Conservation (phyloP, 345 rosid species). For the Citrus hindsii region DNA sequence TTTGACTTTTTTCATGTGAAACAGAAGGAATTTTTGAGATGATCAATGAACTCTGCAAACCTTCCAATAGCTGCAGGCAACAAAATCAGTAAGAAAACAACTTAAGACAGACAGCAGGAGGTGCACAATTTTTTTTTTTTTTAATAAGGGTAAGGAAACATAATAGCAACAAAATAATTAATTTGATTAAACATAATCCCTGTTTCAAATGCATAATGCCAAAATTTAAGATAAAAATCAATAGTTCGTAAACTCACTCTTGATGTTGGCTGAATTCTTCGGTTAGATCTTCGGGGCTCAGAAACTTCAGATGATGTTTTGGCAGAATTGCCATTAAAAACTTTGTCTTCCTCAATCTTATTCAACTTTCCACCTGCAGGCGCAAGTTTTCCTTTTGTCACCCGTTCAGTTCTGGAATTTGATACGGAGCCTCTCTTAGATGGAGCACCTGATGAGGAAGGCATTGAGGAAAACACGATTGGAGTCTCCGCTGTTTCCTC, state of each 20-base stretch:
- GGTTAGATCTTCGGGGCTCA: slow-evolving; percentile 93
- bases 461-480: slow-evolving; percentile 44
- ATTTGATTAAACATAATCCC: background rate
- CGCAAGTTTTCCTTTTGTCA: slow-evolving; percentile 41
- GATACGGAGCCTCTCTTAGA: slow-evolving; percentile 40
- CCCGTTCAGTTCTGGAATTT: slow-evolving; percentile 31
- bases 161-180: background rate
- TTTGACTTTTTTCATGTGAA: slow-evolving; percentile 65
- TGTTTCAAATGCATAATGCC: background rate
- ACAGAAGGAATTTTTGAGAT: slow-evolving; percentile 73
- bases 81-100: background rate
- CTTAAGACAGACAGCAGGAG: background rate
- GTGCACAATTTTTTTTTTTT: background rate
- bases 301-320: slow-evolving; percentile 36
- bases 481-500: slow-evolving; percentile 47
- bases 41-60: slow-evolving; percentile 85
- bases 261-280: slow-evolving; percentile 96
- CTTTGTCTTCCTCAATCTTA: slow-evolving; percentile 53
- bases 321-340: slow-evolving; percentile 30
- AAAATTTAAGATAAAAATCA: background rate
- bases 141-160: background rate
- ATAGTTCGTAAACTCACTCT: slow-evolving; percentile 51
- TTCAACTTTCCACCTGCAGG: slow-evolving; percentile 44
- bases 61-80: slow-evolving; percentile 77
- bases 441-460: slow-evolving; percentile 31